phyloP scores from a whole-genome alignment of 768 basidiomycete species.

The Cystobasidium onofrii region DNA sequence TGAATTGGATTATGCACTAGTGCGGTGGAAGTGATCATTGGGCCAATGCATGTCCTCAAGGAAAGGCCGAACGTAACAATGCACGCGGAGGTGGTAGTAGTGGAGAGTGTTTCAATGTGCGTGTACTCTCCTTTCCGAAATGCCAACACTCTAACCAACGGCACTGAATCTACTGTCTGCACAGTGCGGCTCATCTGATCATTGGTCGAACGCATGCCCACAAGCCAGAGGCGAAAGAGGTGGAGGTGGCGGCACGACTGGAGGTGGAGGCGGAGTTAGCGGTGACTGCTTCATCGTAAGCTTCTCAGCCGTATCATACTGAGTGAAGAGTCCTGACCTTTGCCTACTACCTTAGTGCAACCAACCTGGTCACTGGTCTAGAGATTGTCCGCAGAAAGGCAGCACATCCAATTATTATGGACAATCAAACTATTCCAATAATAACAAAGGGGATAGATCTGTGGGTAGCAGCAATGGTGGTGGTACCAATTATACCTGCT shows the following conservation, averaged over 20 bases:
- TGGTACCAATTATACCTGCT: conserved; percentile 22
- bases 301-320: neutral
- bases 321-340: neutral
- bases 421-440: neutral
- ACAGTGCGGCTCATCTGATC: neutral
- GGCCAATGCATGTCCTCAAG: conserved; percentile 46
- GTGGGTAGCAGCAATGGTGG: neutral
- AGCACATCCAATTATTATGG: neutral
- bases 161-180: too few species aligned
- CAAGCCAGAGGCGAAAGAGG: neutral
- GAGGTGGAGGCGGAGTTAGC: neutral
- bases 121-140: neutral
- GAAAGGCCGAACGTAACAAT: neutral
- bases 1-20: conserved; percentile 50
- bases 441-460: neutral
- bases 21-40: conserved; percentile 63
- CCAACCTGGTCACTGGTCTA: conserved; percentile 21
- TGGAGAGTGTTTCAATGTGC: neutral
- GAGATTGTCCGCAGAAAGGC: conserved; percentile 4
- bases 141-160: too few species aligned
- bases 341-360: neutral
- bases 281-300: conserved; percentile 7
- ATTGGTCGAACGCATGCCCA: too few species aligned
- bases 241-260: neutral
- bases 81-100: conserved; percentile 1